Evolutionary conservation across 208 protist species (phyloP), one percentile per base, ranked within the genome.

Genomic region (Phytomonas sp.): DNA sequence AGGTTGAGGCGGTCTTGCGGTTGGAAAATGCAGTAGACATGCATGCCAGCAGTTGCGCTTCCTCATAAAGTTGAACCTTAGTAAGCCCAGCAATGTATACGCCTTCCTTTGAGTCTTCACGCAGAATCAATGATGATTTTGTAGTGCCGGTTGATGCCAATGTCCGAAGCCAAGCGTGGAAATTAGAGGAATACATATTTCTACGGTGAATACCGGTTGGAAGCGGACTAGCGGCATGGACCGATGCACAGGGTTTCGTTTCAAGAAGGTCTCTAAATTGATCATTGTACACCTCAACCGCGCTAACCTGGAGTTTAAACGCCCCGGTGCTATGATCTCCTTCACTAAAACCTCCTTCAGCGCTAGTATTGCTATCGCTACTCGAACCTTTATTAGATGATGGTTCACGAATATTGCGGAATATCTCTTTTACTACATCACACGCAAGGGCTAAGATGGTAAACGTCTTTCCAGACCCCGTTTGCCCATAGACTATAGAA

Each of bases 231-330:
- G 60, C 14, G 36, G 31, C 12, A 64, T 16, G 5, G 12, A 64
- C 31, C 6, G 36, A 14, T 4, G 14, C 36, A 64, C 36, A 64
- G 36, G 32, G 12, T 19, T 64, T 64, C 60, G 36, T 23, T 23
- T 52, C 73, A 12, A 98, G 76, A 8, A 98, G 78, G 67, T 98
- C 97, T 45, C 81, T 81, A 30, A 98, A 68, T 1, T 73, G 69
- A 71, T 98, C 97, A 73, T 98, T 98, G 83, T 98, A 98, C 66
- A 98, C 92, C 63, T 98, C 95, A 33, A 98, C 70, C 45, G 89
- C 96, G 3, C 92, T 94, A 34, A 88, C 69, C 34, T 70, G 36
- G 61, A 87, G 66, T 29, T 73, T 71, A 63, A 76, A 80, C 40
- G 30, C 26, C 8, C 52, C n/a, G 19, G 33, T 37, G 66, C 60